Evolutionary conservation across 2,329 filamentous ascomycete species (phyloP).

Genomic region (Pseudophaeomoniella oleicola): DNA sequence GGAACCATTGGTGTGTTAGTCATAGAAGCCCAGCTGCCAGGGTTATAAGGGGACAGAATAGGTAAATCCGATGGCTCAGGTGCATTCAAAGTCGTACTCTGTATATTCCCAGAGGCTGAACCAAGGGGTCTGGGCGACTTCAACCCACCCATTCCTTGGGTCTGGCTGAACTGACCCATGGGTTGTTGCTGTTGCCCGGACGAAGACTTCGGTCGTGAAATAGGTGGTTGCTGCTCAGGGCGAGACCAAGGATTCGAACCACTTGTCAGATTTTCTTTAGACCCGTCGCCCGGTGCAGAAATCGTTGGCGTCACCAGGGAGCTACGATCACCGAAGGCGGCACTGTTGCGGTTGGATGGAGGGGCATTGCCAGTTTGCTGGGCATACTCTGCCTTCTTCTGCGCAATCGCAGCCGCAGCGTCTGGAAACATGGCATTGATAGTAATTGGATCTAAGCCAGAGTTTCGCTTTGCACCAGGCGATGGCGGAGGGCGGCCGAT

Average conservation of each 20-base stretch:
- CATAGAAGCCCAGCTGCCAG: conserved; percentile 94
- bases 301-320: conserved; percentile 66
- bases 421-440: conserved; percentile 99
- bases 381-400: conserved; percentile 94
- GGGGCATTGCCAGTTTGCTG: conserved; percentile 85
- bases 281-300: conserved; percentile 48
- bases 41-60: conserved; percentile 64
- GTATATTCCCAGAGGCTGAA: conserved; percentile 51
- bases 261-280: conserved; percentile 46
- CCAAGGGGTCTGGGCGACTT: conserved; percentile 65
- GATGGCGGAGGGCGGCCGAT: conserved; percentile 67
- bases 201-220: conserved; percentile 60
- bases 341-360: conserved; percentile 84
- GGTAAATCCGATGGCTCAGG: conserved; percentile 65
- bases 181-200: conserved; percentile 47
- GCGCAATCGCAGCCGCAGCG: conserved; percentile 90
- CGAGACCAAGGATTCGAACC: conserved; percentile 60
- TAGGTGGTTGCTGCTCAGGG: conserved; percentile 35
- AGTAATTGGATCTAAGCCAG: conserved; percentile 78
- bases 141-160: conserved; percentile 63
- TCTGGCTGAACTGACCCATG: conserved; percentile 79
- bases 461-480: conserved; percentile 74
- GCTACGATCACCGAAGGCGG: conserved; percentile 58
- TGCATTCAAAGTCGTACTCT: conserved; percentile 67
- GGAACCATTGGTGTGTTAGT: conserved; percentile 92